Base-by-base conservation (phyloP, 2,329 filamentous ascomycete genomes). In the Neophaeococcomyces aloes region DNA sequence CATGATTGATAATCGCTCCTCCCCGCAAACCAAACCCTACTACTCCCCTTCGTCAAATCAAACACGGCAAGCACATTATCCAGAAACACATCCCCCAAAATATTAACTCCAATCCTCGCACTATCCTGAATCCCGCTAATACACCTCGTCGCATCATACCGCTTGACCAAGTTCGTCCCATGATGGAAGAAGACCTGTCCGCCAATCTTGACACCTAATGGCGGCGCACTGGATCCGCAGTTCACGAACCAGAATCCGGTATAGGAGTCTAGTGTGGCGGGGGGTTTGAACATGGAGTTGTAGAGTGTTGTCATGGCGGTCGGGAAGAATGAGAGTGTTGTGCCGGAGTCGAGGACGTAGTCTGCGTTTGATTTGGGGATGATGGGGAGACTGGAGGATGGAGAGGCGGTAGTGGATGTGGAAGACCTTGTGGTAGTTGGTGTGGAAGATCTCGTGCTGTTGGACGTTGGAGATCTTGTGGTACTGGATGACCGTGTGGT, bases 61-160 rank as follows among this genome's bases (percentile, higher is more conserved):
- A 69, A 72, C 1, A 74, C 69, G 7, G 64, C 59, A 3, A 74
- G 56, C 1, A 73, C 70, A 48, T 69, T 71, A 56, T 69, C 70
- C 56, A 71, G 57, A 48, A 70, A 73, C 3, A 62, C 57, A 41
- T 67, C 67, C 0, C 70, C 70, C 36, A 73, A 48, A 11, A 58
- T 56, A 38, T 48, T 55, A 29, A 38, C 46, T 44, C 21, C 42
- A 25, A 47, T 37, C 31, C 44, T 38, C 7, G 44, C 42, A 18
- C 46, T 48, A 37, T 48, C 52, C 29, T 48, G 30, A 25, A 57
- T 45, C 11, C 50, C 49, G 13, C 45, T 45, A 15, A 54, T 44
- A 40, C 50, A 57, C 6, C 49, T 44, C 30, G 53, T 57, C 21
- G 32, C 2, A 2, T 42, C 51, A 2, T 42, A 49, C 29, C 56